Percentiles rank a stretch among this genome's conserved stretches.
Conservation (phyloP, 208 protist species). For the Herpetomonas tarakana region DNA sequence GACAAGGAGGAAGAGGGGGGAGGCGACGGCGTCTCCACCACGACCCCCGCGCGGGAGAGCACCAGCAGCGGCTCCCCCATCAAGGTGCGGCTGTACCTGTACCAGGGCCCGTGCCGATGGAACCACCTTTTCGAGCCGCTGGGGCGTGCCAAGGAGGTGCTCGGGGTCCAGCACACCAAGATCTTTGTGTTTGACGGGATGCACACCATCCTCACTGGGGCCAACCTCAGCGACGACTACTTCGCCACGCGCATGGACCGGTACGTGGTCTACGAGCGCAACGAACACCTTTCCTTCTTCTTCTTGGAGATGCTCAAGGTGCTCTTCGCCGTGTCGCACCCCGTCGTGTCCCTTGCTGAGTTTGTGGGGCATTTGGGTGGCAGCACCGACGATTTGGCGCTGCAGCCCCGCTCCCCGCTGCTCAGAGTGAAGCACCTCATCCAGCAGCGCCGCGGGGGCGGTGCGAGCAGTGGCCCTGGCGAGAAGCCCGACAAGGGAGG, state of each 20-base stretch:
- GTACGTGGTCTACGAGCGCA: constrained; percentile 78
- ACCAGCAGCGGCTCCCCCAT: constrained; percentile 10
- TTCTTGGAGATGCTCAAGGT: constrained; percentile 43
- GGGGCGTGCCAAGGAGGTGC: constrained; percentile 59
- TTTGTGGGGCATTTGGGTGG: constrained; percentile 12
- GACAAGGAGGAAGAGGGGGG: neutral
- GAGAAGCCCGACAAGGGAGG: no score
- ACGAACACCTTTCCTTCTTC: constrained; percentile 59
- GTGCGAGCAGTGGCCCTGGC: neutral
- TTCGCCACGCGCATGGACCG: constrained; percentile 94
- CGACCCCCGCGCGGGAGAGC: neutral
- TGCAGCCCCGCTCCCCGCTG: constrained; percentile 1
- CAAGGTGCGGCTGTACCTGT: constrained; percentile 53
- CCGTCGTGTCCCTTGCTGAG: constrained; percentile 31
- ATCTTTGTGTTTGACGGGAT: constrained; percentile 87
- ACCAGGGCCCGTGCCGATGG: constrained; percentile 61
- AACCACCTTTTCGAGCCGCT: constrained; percentile 53
- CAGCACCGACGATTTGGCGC: neutral
- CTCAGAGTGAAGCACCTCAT: neutral
- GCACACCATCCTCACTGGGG: constrained; percentile 89
- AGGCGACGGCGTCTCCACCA: neutral
- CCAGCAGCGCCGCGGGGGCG: neutral
- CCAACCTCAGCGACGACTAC: constrained; percentile 95
- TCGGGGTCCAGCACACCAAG: constrained; percentile 96
- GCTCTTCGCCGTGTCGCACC: constrained; percentile 41